Evolutionary conservation across 345 rosid species (phyloP).

Genomic region (Syzygium aromaticum): DNA sequence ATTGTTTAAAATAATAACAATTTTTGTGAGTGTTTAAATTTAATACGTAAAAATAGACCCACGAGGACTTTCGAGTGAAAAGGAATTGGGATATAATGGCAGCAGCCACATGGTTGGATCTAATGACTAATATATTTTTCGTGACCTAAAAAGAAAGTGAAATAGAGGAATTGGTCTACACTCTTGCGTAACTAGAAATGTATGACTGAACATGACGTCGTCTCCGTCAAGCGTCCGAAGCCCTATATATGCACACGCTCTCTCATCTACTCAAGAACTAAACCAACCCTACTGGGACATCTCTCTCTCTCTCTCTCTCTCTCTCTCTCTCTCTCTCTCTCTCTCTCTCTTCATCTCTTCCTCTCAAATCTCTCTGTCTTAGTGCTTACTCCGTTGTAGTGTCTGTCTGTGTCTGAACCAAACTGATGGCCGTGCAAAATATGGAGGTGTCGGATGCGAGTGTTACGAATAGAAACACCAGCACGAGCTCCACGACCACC

Average conservation of each 20-base stretch:
- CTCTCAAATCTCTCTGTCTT: not conserved
- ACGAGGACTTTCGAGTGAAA: not conserved
- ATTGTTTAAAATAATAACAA: not conserved
- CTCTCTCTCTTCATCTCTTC: not conserved
- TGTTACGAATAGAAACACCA: not conserved
- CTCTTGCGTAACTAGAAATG: not conserved
- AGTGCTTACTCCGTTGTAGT: not conserved
- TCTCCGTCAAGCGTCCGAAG: not conserved
- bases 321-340: not conserved
- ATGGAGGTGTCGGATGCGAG: not conserved
- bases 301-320: not conserved
- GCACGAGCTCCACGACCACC: not conserved
- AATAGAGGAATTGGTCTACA: not conserved
- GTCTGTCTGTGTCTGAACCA: not conserved
- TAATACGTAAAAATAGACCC: not conserved
- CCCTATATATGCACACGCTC: not conserved
- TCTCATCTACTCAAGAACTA: not conserved
- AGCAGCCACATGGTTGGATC: not conserved
- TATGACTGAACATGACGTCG: not conserved
- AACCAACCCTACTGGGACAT: slow-evolving; percentile 4
- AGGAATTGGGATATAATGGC: not conserved
- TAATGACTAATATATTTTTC: not conserved
- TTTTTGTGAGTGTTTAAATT: not conserved
- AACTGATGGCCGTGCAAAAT: not conserved
- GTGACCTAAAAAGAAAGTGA: not conserved